Evolutionary conservation across 2,329 filamentous ascomycete species (phyloP), one percentile per base, ranked within the genome.

Genomic region (Calonectria leucothoes): DNA sequence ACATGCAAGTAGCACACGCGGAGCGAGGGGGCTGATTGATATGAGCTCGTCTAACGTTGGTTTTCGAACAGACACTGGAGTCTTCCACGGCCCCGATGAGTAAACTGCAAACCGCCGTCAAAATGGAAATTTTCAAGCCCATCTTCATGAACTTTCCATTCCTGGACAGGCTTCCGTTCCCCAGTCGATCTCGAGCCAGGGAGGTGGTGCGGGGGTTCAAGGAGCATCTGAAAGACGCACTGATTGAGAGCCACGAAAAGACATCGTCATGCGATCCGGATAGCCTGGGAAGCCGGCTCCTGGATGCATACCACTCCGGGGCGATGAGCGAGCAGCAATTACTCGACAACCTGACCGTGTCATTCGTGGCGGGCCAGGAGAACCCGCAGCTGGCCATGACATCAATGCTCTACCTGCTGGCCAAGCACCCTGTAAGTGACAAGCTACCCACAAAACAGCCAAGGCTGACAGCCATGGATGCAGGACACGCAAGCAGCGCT

Each of bases 331-430:
- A 86, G 69, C 81, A 82, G 66, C 84, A 86, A 65, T 83, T 85
- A 72, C 81, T 83, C 20, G 83, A 85, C 64, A 87, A 87, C 51
- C 71, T 85, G 23, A 85, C 84, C 42, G 82, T 86, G 17, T 77
- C 82, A 1, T 86, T 86, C 59, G 79, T 87, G 17, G 85, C 85
- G 0, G 84, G 84, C 0, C 85, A 87, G 66, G 85, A 87, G 75
- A 87, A 87, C 69, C 82, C 84, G 1, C 85, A 86, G 76, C 78
- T 83, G 67, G 77, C 83, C 23, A 79, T 86, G 23, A 82, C 81
- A 17, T 85, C 82, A 1, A 79, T 78, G 25, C 70, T 86, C 48
- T 86, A 84, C 75, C 76, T 84, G n/a, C 72, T 86, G 12, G 84
- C 83, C 3, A 82, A 82, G 33, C 76, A 84, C 64, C 33, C 55